phyloP scores from a whole-genome alignment of 352 stramenopile species.

The Globisporangium cylindrosporum region DNA sequence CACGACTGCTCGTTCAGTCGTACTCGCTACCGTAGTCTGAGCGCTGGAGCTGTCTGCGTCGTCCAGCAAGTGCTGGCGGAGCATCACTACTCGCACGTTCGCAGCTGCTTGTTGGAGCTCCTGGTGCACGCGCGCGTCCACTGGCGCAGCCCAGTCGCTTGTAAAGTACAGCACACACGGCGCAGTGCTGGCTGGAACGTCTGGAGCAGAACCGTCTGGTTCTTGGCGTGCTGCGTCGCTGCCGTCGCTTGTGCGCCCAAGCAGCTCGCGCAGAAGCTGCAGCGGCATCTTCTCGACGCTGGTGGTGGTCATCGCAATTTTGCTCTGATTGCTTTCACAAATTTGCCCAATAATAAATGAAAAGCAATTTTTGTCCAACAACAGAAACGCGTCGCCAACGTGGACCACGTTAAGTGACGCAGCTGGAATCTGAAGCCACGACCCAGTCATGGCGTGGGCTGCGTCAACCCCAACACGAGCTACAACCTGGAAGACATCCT shows the following conservation, averaged over 20 bases:
- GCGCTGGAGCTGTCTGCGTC: neutral
- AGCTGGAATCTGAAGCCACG: too few relatives aligned
- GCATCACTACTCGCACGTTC: constrained; percentile 12
- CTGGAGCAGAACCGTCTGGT: neutral
- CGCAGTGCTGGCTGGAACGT: neutral
- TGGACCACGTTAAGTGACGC: too few relatives aligned
- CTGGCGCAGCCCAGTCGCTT: constrained; percentile 37
- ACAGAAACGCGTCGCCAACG: too few relatives aligned
- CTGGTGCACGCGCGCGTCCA: constrained; percentile 31
- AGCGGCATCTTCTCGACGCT: neutral
- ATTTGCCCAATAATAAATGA: too few relatives aligned
- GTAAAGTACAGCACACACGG: constrained; percentile 31
- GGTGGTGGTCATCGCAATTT: too few relatives aligned
- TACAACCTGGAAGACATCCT: too few relatives aligned
- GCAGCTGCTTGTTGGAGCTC: constrained; percentile 19
- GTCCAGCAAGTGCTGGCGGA: constrained; percentile 28
- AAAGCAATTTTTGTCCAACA: too few relatives aligned
- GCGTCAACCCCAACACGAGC: too few relatives aligned
- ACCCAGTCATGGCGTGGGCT: too few relatives aligned
- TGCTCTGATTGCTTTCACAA: too few relatives aligned
- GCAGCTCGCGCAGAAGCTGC: constrained; percentile 5
- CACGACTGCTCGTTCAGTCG: neutral
- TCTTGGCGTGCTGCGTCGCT: neutral
- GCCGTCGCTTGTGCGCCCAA: neutral
- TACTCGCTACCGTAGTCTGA: neutral